Evolutionary conservation across 2,329 filamentous ascomycete species (phyloP).

Genomic region (Leptographium procerum): DNA sequence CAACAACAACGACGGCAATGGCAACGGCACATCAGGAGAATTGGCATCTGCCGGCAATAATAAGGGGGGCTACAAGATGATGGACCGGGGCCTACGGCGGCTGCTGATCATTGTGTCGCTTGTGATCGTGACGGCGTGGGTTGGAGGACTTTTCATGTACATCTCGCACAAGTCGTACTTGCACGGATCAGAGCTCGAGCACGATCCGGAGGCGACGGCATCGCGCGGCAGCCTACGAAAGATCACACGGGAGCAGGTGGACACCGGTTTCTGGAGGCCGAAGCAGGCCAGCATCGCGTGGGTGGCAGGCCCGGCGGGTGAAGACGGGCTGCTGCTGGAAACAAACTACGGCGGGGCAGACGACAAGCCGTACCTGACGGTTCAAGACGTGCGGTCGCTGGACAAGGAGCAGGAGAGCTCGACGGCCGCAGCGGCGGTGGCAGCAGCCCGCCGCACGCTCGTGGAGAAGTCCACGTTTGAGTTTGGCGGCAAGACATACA

Average conservation of each 20-base stretch:
- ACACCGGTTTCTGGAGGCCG: conserved; percentile 54
- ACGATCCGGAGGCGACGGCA: conserved; percentile 56
- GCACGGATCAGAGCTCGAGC: conserved; percentile 48
- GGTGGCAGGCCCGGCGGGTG: conserved; percentile 62
- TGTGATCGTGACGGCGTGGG: conserved; percentile 56
- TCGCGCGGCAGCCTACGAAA: conserved; percentile 55
- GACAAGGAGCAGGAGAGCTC: conserved; percentile 20
- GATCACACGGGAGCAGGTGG: conserved; percentile 61
- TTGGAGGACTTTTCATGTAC: conserved; percentile 55
- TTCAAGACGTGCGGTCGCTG: conserved; percentile 65
- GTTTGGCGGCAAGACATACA: conserved; percentile 42
- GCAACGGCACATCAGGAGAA: conserved; percentile 11
- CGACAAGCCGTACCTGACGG: conserved; percentile 65
- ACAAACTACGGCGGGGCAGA: conserved; percentile 28
- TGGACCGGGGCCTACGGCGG: conserved; percentile 55
- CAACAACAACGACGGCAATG: too few species aligned
- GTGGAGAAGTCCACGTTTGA: conserved; percentile 60
- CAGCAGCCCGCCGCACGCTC: conserved; percentile 49
- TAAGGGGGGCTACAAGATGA: conserved; percentile 30
- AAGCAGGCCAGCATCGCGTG: conserved; percentile 57
- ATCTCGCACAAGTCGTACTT: conserved; percentile 54
- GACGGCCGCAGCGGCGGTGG: conserved; percentile 20
- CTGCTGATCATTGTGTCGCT: conserved; percentile 48
- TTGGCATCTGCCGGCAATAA: neutral
- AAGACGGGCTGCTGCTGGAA: conserved; percentile 80